Base-by-base conservation (phyloP, 164 flowering plant species). In the Annona squamosa region DNA sequence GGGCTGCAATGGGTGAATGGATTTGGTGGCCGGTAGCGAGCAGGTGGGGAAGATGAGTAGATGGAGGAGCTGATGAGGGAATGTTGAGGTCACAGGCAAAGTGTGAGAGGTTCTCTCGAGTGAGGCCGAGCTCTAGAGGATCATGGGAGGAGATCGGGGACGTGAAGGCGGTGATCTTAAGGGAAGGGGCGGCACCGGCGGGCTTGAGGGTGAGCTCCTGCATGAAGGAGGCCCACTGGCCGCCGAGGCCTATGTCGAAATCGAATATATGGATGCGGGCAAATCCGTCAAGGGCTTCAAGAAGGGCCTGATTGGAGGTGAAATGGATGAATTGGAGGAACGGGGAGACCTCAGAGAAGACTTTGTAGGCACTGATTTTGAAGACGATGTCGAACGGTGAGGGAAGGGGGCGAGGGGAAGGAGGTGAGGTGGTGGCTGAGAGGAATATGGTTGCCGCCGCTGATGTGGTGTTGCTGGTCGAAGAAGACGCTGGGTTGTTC, bases 181-280 rank as follows among this genome's bases (percentile, higher is more conserved):
- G 71, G 0, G 86, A 80, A 0, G 88, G 88, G 2, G 85, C 72
- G 41, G 89, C 86, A 0, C 90, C 86, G 1, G 82, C 75, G 13
- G 66, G 77, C 52, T 84, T 78, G 64, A 79, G n/a, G 3, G 89
- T 78, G 52, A 92, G 87, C 83, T 92, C 97, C 71, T 92, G 93
- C 91, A 90, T 89, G 42, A 90, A 82, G 26, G 97, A 89, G 46
- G 97, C 85, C 97, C 97, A 92, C 70, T 89, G 93, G 45, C 82
- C 89, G 44, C 97, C 97, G 68, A 81, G 79, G 9, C 96, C 95
- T 19, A 92, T 84, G 71, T 92, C 97, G 46, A 92, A 92, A 70
- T 90, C 95, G 0, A 90, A 71, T 3, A 92, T 81, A 72, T 90
- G 96, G 57, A 92, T 82, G 1, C 74, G 69, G 64, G 83, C 78